These are phyloP conservation scores for Vanilla planifolia DNA, from an alignment of 106 monocot species.

Conservation along the genomic window DNA sequence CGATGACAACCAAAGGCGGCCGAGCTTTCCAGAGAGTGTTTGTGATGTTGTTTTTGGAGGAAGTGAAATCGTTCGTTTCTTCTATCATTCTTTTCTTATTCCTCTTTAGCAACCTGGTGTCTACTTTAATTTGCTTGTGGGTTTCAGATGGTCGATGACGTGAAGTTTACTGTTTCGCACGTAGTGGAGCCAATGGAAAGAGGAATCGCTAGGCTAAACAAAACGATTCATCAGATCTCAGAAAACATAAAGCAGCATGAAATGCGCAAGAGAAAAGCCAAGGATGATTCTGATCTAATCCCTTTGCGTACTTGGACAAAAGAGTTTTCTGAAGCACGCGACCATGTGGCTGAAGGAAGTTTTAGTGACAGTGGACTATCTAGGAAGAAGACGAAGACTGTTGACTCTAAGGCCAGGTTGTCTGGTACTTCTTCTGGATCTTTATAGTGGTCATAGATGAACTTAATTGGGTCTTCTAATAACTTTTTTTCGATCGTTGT, in stretches of 20 bases:
- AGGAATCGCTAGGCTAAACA: slow-evolving; percentile 70
- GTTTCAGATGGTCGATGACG: slow-evolving; percentile 82
- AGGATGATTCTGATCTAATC: slow-evolving; percentile 81
- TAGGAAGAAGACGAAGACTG: slow-evolving; percentile 29
- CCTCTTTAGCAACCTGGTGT: not conserved
- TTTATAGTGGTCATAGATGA: too few species aligned
- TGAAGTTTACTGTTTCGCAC: slow-evolving; percentile 92
- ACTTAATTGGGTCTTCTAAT: too few species aligned
- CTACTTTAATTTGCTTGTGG: not conserved
- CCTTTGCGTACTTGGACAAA: slow-evolving; percentile 50
- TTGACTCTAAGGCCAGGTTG: not conserved
- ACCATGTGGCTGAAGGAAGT: slow-evolving; percentile 58
- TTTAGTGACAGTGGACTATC: slow-evolving; percentile 70
- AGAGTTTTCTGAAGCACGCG: slow-evolving; percentile 56
- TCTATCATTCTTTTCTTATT: not conserved
- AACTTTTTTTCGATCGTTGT: too few species aligned
- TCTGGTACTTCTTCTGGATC: too few species aligned
- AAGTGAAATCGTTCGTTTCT: slow-evolving; percentile 70
- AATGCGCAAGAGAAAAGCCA: slow-evolving; percentile 54
- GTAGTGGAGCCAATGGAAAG: slow-evolving; percentile 93
- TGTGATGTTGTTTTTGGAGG: slow-evolving; percentile 95
- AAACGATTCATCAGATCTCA: slow-evolving; percentile 80
- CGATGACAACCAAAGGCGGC: slow-evolving; percentile 41
- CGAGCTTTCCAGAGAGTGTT: slow-evolving; percentile 89
- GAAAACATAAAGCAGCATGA: slow-evolving; percentile 77